Evolutionary conservation across 441 rosid genomes (phyloP), one percentile per base, ranked within the genome.

Genomic region (Capsella rubella): DNA sequence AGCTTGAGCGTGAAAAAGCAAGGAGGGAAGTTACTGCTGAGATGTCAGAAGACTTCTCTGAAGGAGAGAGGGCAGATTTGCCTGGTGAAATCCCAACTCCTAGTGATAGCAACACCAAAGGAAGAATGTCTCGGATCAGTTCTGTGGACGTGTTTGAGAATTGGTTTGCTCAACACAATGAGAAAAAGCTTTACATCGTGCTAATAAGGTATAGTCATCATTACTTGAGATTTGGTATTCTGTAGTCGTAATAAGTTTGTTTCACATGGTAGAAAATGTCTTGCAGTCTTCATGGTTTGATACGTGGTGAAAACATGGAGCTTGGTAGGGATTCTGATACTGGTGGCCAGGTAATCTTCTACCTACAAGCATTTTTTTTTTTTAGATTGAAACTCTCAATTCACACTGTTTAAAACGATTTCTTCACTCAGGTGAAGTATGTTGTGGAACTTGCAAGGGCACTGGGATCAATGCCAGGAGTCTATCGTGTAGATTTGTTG

Each of bases 381-480:
- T 37, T 25, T 9, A 39, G 56, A 51, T 61, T 7, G 15, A 39
- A 25, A 54, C 35, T 8, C 16, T 39, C 15, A 32, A 42, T 49
- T 62, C 40, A 37, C 40, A 37, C 25, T 2, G 34, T 47, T 27
- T 27, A 18, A 3, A 52, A 57, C 45, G 42, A 54, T 27, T 14
- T 54, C 6, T 49, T 52, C 37, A 72, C 46, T 61, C 78, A 95
- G 99, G 98, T 95, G 65, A 95, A 95, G 84, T 92, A 95, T 75
- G 99, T 95, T n/a, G 99, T 95, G 79, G 99, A 95, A 85, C 98
- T 95, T 80, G 98, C 97, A 34, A 90, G 98, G 83, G 97, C 97
- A 8, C 83, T 95, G 80, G 98, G 92, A 10, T 83, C 93, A 69
- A 95, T 90, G 97, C 92, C 94, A 27, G 97, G 99, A 39, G 95